These are phyloP conservation scores for Acacia acuminata DNA, from an alignment of 306 rosid genomes.

Conservation along the genomic window DNA sequence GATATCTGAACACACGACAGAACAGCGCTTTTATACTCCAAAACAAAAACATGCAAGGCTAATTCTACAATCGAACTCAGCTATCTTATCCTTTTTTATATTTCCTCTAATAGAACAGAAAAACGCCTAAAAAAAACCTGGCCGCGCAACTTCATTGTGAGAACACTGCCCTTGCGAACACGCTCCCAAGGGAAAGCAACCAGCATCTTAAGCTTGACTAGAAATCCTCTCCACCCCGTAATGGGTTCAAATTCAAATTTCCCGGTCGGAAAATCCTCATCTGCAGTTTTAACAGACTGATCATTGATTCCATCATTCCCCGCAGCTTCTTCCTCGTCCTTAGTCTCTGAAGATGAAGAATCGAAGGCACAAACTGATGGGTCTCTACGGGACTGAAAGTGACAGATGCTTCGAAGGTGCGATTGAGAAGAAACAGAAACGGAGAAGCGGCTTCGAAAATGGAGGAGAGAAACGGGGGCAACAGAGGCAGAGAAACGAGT, in stretches of 20 bases:
- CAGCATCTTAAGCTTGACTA: conserved; percentile 75
- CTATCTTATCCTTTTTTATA: not conserved
- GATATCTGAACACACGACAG: conserved; percentile 56
- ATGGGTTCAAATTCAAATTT: conserved; percentile 59
- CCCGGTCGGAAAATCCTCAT: conserved; percentile 62
- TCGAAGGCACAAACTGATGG: conserved; percentile 55
- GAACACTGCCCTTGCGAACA: conserved; percentile 69
- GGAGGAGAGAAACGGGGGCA: conserved; percentile 24
- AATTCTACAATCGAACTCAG: not conserved
- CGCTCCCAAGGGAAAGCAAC: conserved; percentile 87
- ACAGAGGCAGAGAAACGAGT: not conserved
- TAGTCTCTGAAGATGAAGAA: conserved; percentile 31
- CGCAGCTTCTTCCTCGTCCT: conserved; percentile 11
- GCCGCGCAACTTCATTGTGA: conserved; percentile 82
- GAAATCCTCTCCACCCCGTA: conserved; percentile 57
- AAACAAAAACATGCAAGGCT: not conserved
- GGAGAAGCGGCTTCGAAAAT: conserved; percentile 28
- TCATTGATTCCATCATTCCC: conserved; percentile 3
- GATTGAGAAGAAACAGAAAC: conserved; percentile 18
- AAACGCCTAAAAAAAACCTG: conserved; percentile 50
- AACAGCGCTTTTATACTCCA: conserved; percentile 27
- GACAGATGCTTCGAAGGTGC: conserved; percentile 9
- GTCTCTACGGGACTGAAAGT: conserved; percentile 24
- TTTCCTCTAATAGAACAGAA: not conserved
- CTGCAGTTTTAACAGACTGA: conserved; percentile 14